A percentile compares a stretch with the other conserved stretches of the same genome.
These are phyloP conservation scores for Hymenoscyphus infarciens DNA, from an alignment of 2,329 filamentous ascomycete species.

Conservation along the genomic window DNA sequence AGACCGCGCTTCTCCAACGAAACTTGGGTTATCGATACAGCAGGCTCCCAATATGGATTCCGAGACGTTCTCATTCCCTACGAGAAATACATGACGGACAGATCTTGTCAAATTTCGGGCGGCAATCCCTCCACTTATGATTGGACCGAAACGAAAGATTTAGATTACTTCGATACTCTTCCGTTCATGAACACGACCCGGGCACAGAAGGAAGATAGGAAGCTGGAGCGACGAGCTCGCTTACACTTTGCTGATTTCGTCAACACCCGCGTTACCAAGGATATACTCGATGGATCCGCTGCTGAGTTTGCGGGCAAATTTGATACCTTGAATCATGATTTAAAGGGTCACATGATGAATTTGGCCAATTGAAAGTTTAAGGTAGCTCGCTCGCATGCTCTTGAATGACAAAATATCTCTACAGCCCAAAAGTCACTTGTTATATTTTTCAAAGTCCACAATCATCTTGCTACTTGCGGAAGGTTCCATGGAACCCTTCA, in stretches of 20 bases:
- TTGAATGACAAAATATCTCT: no score
- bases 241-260: background rate
- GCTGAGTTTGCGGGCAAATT: background rate
- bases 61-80: background rate
- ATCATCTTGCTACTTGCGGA: no score
- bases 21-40: background rate
- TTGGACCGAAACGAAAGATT: slow-evolving; percentile 7
- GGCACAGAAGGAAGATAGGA: background rate
- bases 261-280: background rate
- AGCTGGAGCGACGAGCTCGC: background rate
- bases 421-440: no score
- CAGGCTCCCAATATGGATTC: background rate
- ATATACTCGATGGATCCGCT: background rate
- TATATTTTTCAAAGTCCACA: no score
- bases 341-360: background rate
- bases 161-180: background rate
- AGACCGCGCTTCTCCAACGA: background rate
- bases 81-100: background rate
- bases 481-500: no score
- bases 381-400: no score
- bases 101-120: background rate
- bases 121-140: background rate
- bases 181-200: background rate
- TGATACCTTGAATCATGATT: background rate
- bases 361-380: background rate